Conservation (phyloP, 495 filamentous ascomycete species). For the Aspergillus bertholletiae region DNA sequence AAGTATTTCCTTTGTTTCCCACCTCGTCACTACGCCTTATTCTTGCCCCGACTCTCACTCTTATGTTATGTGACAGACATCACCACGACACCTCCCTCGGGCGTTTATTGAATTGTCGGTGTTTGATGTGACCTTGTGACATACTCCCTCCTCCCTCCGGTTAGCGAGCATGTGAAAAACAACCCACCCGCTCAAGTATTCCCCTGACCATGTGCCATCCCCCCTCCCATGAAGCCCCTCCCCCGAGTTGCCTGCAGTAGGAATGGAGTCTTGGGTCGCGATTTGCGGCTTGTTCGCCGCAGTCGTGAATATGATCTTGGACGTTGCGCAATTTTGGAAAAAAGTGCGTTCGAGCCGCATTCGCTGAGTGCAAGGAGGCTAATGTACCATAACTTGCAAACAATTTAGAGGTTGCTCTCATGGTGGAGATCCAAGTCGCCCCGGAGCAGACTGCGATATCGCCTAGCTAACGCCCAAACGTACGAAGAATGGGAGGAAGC, state of each 20-base stretch:
- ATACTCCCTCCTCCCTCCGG: too few species aligned
- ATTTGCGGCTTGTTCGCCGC: conserved; percentile 39
- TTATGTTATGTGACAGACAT: too few species aligned
- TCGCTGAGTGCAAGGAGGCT: background rate
- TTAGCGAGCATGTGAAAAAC: conserved; percentile 37
- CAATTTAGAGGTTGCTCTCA: conserved; percentile 28
- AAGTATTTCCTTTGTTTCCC: too few species aligned
- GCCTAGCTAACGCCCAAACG: conserved; percentile 56
- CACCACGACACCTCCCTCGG: too few species aligned
- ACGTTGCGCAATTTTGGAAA: conserved; percentile 64
- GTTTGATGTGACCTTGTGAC: background rate
- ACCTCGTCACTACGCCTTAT: too few species aligned
- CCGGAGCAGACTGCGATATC: conserved; percentile 26
- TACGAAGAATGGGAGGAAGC: conserved; percentile 85
- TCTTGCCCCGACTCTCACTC: too few species aligned
- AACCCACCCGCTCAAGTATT: conserved; percentile 4
- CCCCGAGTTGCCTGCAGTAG: background rate
- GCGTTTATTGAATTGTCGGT: too few species aligned
- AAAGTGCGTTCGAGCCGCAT: conserved; percentile 38
- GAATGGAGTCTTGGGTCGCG: conserved; percentile 18
- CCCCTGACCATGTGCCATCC: conserved; percentile 5
- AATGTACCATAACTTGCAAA: background rate
- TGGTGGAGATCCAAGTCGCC: conserved; percentile 43
- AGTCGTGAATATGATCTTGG: conserved; percentile 52
- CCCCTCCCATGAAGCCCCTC: background rate